These are phyloP conservation scores for Chrysanthemum lavandulifolium DNA, from an alignment of 129 eudicot genomes.

Conservation along the genomic window DNA sequence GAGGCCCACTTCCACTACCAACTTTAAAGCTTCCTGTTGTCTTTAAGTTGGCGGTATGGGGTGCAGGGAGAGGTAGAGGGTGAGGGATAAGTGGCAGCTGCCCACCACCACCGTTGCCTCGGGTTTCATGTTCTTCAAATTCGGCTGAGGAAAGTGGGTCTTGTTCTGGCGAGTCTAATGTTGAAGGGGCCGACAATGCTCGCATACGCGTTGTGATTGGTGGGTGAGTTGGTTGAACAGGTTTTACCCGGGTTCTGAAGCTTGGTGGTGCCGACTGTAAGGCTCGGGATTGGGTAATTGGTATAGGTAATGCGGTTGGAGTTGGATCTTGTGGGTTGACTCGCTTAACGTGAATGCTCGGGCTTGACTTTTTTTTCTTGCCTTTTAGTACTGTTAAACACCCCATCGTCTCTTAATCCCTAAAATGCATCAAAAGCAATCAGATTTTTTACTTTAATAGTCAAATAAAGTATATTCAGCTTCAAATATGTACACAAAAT, in stretches of 20 bases:
- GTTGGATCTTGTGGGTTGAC: slow-evolving; percentile 67
- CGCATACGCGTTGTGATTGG: slow-evolving; percentile 45
- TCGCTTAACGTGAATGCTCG: slow-evolving; percentile 46
- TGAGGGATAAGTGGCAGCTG: slow-evolving; percentile 59
- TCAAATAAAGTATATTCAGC: neutral
- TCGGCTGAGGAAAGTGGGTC: slow-evolving; percentile 55
- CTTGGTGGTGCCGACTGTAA: slow-evolving; percentile 93
- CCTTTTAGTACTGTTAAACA: slow-evolving; percentile 78
- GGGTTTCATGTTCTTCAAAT: slow-evolving; percentile 51
- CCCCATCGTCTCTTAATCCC: slow-evolving; percentile 56
- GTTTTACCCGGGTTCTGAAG: slow-evolving; percentile 63
- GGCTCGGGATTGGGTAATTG: slow-evolving; percentile 48
- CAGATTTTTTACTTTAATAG: neutral
- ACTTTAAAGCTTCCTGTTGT: slow-evolving; percentile 62
- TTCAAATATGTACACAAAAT: slow-evolving; percentile 6
- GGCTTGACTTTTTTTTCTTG: slow-evolving; percentile 70
- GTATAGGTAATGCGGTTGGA: slow-evolving; percentile 78
- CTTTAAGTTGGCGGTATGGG: slow-evolving; percentile 47
- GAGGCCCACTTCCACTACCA: slow-evolving; percentile 55
- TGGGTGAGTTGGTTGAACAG: slow-evolving; percentile 40
- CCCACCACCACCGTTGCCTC: slow-evolving; percentile 42
- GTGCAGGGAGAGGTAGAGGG: slow-evolving; percentile 94
- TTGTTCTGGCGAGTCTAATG: slow-evolving; percentile 62
- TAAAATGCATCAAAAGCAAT: slow-evolving; percentile 18
- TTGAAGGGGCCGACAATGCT: slow-evolving; percentile 76